These are phyloP conservation scores for Kodamaea kaohsiungensis DNA, from an alignment of 805 yeast genomes.

Conservation along the genomic window DNA sequence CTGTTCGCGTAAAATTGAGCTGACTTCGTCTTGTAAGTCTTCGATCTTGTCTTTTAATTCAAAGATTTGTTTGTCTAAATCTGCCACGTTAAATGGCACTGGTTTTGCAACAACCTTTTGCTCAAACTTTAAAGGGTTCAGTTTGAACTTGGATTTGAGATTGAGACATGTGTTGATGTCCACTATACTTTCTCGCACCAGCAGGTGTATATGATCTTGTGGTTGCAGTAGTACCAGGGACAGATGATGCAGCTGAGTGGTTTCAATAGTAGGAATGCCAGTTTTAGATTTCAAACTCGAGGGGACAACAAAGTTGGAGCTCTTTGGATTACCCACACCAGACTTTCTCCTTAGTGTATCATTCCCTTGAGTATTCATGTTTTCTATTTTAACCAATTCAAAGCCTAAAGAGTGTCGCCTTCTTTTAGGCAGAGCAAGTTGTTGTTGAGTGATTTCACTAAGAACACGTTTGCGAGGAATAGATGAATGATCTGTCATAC, in stretches of 20 bases:
- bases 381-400: conserved; percentile 3
- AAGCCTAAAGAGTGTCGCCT: conserved; percentile 7
- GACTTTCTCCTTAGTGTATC: neutral
- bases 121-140: neutral
- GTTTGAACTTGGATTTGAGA: conserved; percentile 7
- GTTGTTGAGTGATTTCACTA: conserved; percentile 8
- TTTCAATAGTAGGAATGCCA: neutral
- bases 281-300: neutral
- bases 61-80: conserved; percentile 11
- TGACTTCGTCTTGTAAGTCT: conserved; percentile 14
- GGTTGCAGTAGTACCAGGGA: neutral
- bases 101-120: neutral
- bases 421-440: conserved; percentile 7
- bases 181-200: neutral
- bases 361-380: neutral
- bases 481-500: neutral
- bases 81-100: neutral
- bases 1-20: conserved; percentile 11
- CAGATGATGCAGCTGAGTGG: neutral
- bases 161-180: conserved; percentile 10
- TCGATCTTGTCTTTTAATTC: conserved; percentile 12
- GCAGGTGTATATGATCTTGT: neutral
- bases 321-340: neutral
- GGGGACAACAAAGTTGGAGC: neutral
- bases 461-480: conserved; percentile 11